These are phyloP conservation scores for Barbatosphaeria neglecta DNA, from an alignment of 495 filamentous ascomycete genomes.

Conservation along the genomic window DNA sequence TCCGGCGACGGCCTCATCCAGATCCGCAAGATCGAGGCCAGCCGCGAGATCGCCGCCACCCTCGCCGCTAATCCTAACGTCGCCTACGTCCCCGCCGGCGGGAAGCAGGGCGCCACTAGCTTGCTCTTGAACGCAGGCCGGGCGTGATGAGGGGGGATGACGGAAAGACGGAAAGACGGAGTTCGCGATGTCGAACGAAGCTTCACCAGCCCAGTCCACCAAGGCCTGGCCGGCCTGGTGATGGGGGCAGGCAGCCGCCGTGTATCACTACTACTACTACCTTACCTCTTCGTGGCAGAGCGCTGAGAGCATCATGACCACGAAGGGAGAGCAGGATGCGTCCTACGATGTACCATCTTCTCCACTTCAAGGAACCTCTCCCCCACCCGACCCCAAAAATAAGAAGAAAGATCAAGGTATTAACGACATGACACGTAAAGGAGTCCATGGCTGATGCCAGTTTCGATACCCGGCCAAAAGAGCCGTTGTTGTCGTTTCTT, in stretches of 20 bases:
- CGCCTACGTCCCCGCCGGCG: slow-evolving; percentile 78
- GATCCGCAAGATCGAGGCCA: slow-evolving; percentile 95
- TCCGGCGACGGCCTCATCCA: slow-evolving; percentile 83
- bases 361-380: too few relatives aligned
- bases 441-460: too few relatives aligned
- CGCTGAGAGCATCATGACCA: too few relatives aligned
- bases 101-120: slow-evolving; percentile 52
- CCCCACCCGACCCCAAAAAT: too few relatives aligned
- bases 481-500: too few relatives aligned
- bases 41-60: slow-evolving; percentile 88
- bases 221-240: not conserved
- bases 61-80: slow-evolving; percentile 88
- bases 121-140: slow-evolving; percentile 40
- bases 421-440: too few relatives aligned
- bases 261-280: not conserved
- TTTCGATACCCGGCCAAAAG: too few relatives aligned
- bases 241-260: not conserved
- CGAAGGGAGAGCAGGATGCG: too few relatives aligned
- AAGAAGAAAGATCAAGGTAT: too few relatives aligned
- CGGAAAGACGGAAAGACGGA: not conserved
- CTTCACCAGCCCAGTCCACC: too few relatives aligned
- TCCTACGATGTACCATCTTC: too few relatives aligned
- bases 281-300: too few relatives aligned
- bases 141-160: slow-evolving; percentile 9
- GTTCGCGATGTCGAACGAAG: not conserved